These are phyloP conservation scores for Ambispora gerdemannii DNA, from an alignment of 192 early-diverging fungal genomes.

Conservation along the genomic window DNA sequence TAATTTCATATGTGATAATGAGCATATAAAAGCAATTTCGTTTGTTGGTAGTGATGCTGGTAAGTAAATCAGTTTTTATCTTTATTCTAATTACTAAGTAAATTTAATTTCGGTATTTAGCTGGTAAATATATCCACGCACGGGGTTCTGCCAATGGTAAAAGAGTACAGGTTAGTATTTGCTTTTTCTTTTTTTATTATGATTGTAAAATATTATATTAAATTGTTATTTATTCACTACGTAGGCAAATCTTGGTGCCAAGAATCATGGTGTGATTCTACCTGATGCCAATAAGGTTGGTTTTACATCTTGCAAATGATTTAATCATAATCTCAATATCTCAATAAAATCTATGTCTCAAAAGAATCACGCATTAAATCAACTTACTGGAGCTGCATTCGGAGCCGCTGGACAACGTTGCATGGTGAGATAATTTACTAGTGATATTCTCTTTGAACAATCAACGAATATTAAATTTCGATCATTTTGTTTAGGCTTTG, in stretches of 20 bases:
- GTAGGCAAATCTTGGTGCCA: conserved; percentile 89
- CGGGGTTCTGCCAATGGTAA: conserved; percentile 88
- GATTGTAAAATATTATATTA: conserved; percentile 17
- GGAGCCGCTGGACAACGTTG: conserved; percentile 98
- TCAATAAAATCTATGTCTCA: not conserved
- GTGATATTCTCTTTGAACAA: not conserved
- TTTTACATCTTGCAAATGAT: not conserved
- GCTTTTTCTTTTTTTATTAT: not conserved
- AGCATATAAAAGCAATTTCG: conserved; percentile 84
- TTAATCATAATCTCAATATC: not conserved
- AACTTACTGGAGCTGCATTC: conserved; percentile 89
- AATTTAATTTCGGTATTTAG: conserved; percentile 29
- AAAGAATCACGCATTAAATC: conserved; percentile 85
- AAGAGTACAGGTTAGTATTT: conserved; percentile 70
- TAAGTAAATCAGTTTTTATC: not conserved
- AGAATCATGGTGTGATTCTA: conserved; percentile 96
- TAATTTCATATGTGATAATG: conserved; percentile 85
- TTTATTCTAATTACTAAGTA: not conserved
- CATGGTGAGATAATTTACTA: conserved; percentile 52
- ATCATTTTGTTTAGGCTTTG: conserved; percentile 54
- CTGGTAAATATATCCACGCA: conserved; percentile 86
- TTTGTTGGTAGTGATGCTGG: conserved; percentile 86
- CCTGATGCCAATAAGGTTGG: conserved; percentile 81
- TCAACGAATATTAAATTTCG: not conserved
- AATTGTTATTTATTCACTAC: conserved; percentile 1